Conservation (phyloP, 192 early-diverging fungal genomes). For the Podila verticillata region DNA sequence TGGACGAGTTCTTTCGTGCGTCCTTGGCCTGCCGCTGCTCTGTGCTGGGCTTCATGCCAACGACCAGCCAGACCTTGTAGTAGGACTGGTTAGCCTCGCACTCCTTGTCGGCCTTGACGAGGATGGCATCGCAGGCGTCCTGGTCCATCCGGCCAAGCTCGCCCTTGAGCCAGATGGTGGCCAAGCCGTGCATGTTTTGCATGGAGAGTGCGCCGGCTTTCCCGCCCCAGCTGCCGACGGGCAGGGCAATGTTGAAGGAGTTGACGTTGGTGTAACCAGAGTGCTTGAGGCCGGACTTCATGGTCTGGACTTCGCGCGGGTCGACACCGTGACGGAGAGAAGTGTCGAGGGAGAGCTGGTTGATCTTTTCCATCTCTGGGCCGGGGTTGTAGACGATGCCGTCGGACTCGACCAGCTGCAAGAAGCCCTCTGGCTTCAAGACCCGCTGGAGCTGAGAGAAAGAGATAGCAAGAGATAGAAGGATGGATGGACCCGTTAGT, state of each 20-base stretch:
- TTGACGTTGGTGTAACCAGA: constrained; percentile 34
- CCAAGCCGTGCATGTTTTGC: constrained; percentile 49
- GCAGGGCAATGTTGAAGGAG: constrained; percentile 45
- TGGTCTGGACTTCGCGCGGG: constrained; percentile 43
- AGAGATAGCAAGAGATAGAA: neutral
- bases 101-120: constrained; percentile 23
- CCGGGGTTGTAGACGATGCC: constrained; percentile 41
- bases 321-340: constrained; percentile 48
- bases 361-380: constrained; percentile 40
- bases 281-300: constrained; percentile 39
- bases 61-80: constrained; percentile 51
- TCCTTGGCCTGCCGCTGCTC: constrained; percentile 8
- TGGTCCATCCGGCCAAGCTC: constrained; percentile 37
- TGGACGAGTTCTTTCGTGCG: neutral
- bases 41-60: constrained; percentile 32
- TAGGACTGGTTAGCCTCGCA: constrained; percentile 28
- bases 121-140: constrained; percentile 12
- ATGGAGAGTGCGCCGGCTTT: constrained; percentile 31
- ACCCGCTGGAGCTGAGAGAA: constrained; percentile 53
- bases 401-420: constrained; percentile 59
- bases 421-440: constrained; percentile 62
- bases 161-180: constrained; percentile 50
- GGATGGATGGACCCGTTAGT: neutral
- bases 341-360: constrained; percentile 46
- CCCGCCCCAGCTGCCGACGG: constrained; percentile 43